Evolutionary conservation across 2,329 filamentous ascomycete genomes (phyloP).

Genomic region (Lecanicillium sp.): DNA sequence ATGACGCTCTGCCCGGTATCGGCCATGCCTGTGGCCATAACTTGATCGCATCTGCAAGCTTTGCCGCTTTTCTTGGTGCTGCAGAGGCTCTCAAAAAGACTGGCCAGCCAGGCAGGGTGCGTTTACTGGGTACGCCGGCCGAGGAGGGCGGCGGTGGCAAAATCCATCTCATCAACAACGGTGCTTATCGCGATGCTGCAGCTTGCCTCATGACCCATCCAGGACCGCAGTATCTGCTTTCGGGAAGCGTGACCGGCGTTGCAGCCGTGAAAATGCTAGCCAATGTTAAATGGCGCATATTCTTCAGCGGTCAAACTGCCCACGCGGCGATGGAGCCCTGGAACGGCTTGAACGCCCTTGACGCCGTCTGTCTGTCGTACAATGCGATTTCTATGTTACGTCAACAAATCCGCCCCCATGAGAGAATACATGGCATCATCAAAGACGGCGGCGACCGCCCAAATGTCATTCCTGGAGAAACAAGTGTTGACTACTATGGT

Average conservation of each 20-base stretch:
- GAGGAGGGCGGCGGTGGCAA: constrained; percentile 39
- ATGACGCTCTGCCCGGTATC: constrained; percentile 30
- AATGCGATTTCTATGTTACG: constrained; percentile 39
- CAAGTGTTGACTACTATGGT: constrained; percentile 34
- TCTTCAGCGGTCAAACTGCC: constrained; percentile 37
- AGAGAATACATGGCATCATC: constrained; percentile 46
- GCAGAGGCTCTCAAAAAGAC: constrained; percentile 24
- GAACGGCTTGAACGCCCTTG: constrained; percentile 45
- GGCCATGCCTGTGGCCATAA: constrained; percentile 32
- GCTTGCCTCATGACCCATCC: constrained; percentile 23
- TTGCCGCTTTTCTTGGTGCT: constrained; percentile 29
- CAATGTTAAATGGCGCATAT: constrained; percentile 25
- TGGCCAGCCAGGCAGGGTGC: constrained; percentile 26
- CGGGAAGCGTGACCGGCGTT: constrained; percentile 19
- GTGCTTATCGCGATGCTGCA: constrained; percentile 20
- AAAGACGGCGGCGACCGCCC: constrained; percentile 32
- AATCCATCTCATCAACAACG: constrained; percentile 32
- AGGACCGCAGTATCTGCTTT: constrained; percentile 8
- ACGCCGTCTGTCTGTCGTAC: constrained; percentile 38
- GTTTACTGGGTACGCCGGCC: constrained; percentile 35
- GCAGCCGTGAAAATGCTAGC: constrained; percentile 25
- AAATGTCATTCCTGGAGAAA: constrained; percentile 37
- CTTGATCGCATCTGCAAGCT: constrained; percentile 24
- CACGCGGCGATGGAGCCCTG: constrained; percentile 44
- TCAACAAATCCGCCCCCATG: constrained; percentile 42